Conservation (phyloP, 2,329 filamentous ascomycete species). For the Plectosphaerella cucumerina region DNA sequence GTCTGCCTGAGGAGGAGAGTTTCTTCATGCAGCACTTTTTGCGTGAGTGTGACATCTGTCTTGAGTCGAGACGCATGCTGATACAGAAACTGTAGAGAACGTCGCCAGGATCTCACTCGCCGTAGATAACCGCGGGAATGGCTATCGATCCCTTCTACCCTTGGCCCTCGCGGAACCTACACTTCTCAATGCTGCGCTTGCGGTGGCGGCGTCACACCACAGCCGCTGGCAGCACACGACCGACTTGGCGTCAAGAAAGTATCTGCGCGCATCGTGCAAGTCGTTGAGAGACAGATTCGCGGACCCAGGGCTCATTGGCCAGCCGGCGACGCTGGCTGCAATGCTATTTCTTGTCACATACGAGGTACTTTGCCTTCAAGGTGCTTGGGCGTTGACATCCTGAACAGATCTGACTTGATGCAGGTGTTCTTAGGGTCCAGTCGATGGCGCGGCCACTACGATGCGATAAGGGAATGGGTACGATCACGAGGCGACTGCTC, state of each 20-base stretch:
- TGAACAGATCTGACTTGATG: neutral
- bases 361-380: too few relatives aligned
- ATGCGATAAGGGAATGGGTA: conserved; percentile 3
- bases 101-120: conserved; percentile 1
- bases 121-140: neutral
- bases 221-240: conserved; percentile 1
- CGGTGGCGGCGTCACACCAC: neutral
- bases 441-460: conserved; percentile 3
- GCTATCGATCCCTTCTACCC: neutral
- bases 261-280: neutral
- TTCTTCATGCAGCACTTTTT: conserved; percentile 1
- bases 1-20: neutral
- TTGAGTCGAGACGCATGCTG: neutral
- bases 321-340: neutral
- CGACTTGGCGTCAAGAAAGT: neutral
- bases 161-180: neutral
- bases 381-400: too few relatives aligned
- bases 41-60: neutral
- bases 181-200: neutral
- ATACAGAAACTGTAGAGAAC: neutral
- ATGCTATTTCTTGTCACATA: neutral
- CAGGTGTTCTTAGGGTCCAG: conserved; percentile 4
- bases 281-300: neutral
- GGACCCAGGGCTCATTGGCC: neutral
- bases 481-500: conserved; percentile 3